phyloP scores from a whole-genome alignment of 768 basidiomycete species.

The Boletus rufocinnamomeus region DNA sequence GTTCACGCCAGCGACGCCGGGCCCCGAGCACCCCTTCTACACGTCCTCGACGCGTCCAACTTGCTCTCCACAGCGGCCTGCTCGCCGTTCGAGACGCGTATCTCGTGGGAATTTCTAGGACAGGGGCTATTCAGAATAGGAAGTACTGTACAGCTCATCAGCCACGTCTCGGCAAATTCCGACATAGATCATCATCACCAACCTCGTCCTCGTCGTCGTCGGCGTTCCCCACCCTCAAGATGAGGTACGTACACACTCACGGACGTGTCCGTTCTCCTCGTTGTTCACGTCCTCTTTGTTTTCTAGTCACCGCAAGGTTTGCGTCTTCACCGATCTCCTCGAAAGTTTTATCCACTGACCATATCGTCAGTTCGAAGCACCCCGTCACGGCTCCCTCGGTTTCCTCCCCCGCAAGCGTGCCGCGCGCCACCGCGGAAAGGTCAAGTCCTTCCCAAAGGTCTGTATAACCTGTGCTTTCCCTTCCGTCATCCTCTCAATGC shows the following conservation, averaged over 20 bases:
- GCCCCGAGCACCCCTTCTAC: background rate
- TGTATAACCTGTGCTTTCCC: constrained; percentile 22
- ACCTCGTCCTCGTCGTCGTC: constrained; percentile 10
- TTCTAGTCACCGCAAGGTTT: constrained; percentile 85
- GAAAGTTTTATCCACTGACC: constrained; percentile 18
- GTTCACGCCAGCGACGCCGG: background rate
- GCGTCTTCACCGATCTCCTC: constrained; percentile 26
- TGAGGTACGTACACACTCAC: constrained; percentile 53
- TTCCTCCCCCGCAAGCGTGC: constrained; percentile 97
- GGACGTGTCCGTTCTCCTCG: background rate
- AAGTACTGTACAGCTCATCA: constrained; percentile 35
- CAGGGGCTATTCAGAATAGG: constrained; percentile 22
- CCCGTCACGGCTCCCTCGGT: constrained; percentile 96
- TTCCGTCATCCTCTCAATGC: constrained; percentile 11
- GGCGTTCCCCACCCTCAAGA: constrained; percentile 44
- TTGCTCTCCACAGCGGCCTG: background rate
- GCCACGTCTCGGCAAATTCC: constrained; percentile 35
- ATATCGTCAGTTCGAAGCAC: constrained; percentile 84
- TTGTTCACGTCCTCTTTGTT: constrained; percentile 1
- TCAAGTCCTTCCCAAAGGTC: constrained; percentile 99
- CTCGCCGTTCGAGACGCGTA: background rate
- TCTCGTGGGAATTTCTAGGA: constrained; percentile 8
- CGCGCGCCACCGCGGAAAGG: constrained; percentile 97
- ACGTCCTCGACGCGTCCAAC: constrained; percentile 17
- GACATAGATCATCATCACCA: constrained; percentile 7